Percentiles rank a stretch among this genome's conserved stretches.
Conservation (phyloP, 2,329 filamentous ascomycete species). For the Huntiella decipiens region DNA sequence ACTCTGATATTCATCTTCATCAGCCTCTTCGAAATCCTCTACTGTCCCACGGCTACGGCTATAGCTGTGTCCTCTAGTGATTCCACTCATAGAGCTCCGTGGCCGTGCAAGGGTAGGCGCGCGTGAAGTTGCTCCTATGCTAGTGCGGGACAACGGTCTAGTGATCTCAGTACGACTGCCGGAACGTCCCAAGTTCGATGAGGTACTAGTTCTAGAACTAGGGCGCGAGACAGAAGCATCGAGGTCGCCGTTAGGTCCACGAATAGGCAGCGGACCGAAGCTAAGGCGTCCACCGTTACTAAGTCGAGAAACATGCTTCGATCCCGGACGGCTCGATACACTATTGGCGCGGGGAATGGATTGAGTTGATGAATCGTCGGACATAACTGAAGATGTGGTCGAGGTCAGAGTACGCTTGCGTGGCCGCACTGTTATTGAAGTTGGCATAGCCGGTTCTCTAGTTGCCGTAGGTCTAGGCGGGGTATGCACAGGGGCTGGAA, state of each 20-base stretch:
- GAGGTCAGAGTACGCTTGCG: slow-evolving; percentile 48
- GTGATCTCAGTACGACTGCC: slow-evolving; percentile 35
- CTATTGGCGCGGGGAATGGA: slow-evolving; percentile 18
- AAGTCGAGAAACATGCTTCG: slow-evolving; percentile 35
- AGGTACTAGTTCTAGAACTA: slow-evolving; percentile 50
- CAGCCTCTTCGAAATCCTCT: slow-evolving; percentile 26
- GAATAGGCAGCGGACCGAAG: slow-evolving; percentile 41
- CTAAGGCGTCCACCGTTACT: slow-evolving; percentile 44
- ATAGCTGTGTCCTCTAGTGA: slow-evolving; percentile 23
- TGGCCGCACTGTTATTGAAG: slow-evolving; percentile 45
- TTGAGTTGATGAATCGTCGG: slow-evolving; percentile 31
- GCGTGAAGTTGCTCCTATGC: slow-evolving; percentile 33
- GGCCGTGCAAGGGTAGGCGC: slow-evolving; percentile 47
- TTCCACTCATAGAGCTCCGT: slow-evolving; percentile 51
- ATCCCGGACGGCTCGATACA: slow-evolving; percentile 17
- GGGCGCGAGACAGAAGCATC: slow-evolving; percentile 38
- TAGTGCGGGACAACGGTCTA: slow-evolving; percentile 47
- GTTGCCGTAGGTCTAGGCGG: slow-evolving; percentile 52
- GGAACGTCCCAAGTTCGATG: slow-evolving; percentile 31
- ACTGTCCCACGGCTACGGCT: slow-evolving; percentile 35
- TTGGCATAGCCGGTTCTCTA: slow-evolving; percentile 32
- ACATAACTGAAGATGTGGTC: slow-evolving; percentile 25
- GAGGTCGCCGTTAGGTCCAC: slow-evolving; percentile 27
- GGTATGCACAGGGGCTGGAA: slow-evolving; percentile 62
- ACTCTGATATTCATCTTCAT: slow-evolving; percentile 26